Evolutionary conservation across 2,329 filamentous ascomycete genomes (phyloP).

Genomic region (Calonectria multiphialidica): DNA sequence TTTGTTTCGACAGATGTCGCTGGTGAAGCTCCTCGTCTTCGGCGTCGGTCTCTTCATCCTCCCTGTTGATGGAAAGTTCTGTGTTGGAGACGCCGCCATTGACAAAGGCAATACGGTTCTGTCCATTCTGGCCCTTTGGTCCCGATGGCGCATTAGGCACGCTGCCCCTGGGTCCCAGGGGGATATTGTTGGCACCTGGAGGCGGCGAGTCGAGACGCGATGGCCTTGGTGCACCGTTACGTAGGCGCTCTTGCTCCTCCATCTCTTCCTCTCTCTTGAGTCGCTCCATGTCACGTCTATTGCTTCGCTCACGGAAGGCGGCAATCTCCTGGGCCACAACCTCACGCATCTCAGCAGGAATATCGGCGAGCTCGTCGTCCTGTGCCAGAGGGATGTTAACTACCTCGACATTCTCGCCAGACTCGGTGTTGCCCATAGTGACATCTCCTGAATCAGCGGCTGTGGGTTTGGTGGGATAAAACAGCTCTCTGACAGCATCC

Average conservation of each 20-base stretch:
- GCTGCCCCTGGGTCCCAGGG: constrained; percentile 56
- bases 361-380: constrained; percentile 95
- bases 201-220: constrained; percentile 81
- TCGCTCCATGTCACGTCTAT: constrained; percentile 87
- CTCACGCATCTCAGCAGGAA: constrained; percentile 95
- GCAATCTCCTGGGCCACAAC: constrained; percentile 95
- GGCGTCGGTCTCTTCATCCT: constrained; percentile 89
- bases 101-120: constrained; percentile 76
- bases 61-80: constrained; percentile 67
- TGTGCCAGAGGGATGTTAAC: constrained; percentile 89
- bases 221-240: constrained; percentile 72
- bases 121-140: constrained; percentile 74
- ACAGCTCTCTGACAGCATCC: constrained; percentile 76
- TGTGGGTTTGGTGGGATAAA: constrained; percentile 69
- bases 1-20: constrained; percentile 77
- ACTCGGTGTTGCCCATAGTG: constrained; percentile 74
- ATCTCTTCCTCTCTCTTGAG: constrained; percentile 91
- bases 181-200: constrained; percentile 70
- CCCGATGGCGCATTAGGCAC: constrained; percentile 81
- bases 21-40: constrained; percentile 88
- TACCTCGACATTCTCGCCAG: constrained; percentile 80
- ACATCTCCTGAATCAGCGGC: constrained; percentile 70
- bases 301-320: constrained; percentile 93
- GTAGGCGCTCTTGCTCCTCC: constrained; percentile 84
- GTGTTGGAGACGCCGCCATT: constrained; percentile 80